phyloP scores from a whole-genome alignment of 2,329 filamentous ascomycete species.

The Epichloe gansuensis region DNA sequence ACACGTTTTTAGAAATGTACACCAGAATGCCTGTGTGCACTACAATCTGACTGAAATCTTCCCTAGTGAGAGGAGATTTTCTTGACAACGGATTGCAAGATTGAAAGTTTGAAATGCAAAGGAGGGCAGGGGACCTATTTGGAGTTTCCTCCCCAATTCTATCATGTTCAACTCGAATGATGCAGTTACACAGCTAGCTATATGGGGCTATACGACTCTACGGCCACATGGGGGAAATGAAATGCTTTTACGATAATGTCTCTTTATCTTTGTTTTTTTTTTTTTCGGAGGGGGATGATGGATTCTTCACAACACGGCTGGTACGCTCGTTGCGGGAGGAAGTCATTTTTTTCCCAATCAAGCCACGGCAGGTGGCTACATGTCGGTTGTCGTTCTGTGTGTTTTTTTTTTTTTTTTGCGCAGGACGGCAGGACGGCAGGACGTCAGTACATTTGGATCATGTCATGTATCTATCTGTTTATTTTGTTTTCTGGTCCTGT shows the following conservation, averaged over 20 bases:
- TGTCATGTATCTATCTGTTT: neutral
- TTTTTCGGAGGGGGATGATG: neutral
- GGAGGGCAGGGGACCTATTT: neutral
- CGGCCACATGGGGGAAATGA: neutral
- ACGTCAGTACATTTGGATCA: neutral
- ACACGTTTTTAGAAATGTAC: constrained; percentile 9
- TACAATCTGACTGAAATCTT: neutral
- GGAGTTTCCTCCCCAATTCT: neutral
- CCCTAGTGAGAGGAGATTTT: neutral
- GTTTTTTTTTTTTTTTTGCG: too few relatives aligned
- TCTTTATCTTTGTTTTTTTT: neutral
- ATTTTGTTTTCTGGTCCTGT: neutral
- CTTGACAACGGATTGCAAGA: neutral
- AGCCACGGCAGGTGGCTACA: neutral
- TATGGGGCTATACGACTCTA: constrained; percentile 1
- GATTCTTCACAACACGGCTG: constrained; percentile 1
- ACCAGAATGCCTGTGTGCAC: neutral
- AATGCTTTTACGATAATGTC: constrained; percentile 8
- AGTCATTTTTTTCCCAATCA: neutral
- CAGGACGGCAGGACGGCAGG: neutral
- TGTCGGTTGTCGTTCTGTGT: neutral
- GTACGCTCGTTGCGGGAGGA: constrained; percentile 2
- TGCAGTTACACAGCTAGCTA: neutral
- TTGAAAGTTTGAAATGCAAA: neutral
- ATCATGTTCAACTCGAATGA: neutral